Percentiles rank a stretch among this genome's conserved stretches.
Conservation (phyloP, 2,329 filamentous ascomycete genomes). For the Colletotrichum simmondsii region DNA sequence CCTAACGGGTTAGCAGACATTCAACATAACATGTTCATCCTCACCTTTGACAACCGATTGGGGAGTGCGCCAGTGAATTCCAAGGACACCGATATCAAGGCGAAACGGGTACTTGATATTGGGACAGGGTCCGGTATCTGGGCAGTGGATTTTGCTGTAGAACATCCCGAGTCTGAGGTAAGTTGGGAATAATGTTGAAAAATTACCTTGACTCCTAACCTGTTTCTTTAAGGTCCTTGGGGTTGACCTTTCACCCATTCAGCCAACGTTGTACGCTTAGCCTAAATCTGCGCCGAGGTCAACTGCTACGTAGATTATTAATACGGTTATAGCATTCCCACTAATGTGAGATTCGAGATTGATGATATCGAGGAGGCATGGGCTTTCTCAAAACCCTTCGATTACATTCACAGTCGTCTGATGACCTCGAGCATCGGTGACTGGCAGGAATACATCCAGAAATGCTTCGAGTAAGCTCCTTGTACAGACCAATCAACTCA, state of each 20-base stretch:
- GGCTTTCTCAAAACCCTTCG: constrained; percentile 49
- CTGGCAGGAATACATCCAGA: constrained; percentile 46
- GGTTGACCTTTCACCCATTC: constrained; percentile 51
- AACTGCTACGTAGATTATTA: neutral
- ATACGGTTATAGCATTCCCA: constrained; percentile 48
- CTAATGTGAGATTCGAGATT: constrained; percentile 59
- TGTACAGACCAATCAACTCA: too few species aligned
- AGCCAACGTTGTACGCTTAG: constrained; percentile 43
- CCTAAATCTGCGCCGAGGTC: too few species aligned
- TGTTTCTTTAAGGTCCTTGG: constrained; percentile 43
- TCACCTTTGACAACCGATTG: constrained; percentile 44
- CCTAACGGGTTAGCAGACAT: constrained; percentile 22
- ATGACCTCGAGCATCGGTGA: constrained; percentile 47
- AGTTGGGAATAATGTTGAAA: neutral
- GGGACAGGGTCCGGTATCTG: constrained; percentile 58
- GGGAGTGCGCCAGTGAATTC: constrained; percentile 24
- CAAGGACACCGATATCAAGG: constrained; percentile 35
- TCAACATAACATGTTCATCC: constrained; percentile 46
- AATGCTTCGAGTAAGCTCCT: constrained; percentile 42
- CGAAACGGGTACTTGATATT: constrained; percentile 51
- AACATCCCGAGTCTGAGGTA: constrained; percentile 42
- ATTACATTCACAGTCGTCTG: constrained; percentile 52
- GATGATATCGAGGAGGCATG: constrained; percentile 54
- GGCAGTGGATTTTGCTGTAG: constrained; percentile 54
- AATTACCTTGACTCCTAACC: too few species aligned